A percentile compares a stretch with the other conserved stretches of the same genome.
phyloP scores from a whole-genome alignment of 2,329 filamentous ascomycete genomes.

The Diaporthe citri region DNA sequence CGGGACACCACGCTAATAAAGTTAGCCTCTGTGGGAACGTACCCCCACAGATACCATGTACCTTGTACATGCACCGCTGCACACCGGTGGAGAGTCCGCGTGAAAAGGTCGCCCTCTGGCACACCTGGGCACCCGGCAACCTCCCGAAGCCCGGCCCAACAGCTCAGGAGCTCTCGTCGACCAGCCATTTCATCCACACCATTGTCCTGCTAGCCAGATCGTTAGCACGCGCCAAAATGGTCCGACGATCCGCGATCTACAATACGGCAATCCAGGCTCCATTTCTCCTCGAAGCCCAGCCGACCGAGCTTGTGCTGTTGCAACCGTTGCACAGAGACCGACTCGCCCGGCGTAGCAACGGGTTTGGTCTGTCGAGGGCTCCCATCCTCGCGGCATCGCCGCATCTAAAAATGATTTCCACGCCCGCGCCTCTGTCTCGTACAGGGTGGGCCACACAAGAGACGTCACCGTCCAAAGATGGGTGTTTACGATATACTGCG shows the following conservation, averaged over 20 bases:
- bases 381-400: conserved; percentile 26
- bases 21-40: conserved; percentile 22
- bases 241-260: conserved; percentile 29
- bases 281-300: conserved; percentile 5
- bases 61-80: neutral
- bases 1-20: conserved; percentile 29
- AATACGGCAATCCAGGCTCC: conserved; percentile 7
- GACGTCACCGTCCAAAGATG: conserved; percentile 21
- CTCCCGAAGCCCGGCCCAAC: conserved; percentile 4
- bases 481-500: conserved; percentile 11
- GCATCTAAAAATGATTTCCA: neutral
- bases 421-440: conserved; percentile 20
- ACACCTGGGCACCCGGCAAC: conserved; percentile 9
- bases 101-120: neutral
- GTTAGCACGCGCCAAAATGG: conserved; percentile 20
- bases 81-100: conserved; percentile 24
- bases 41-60: conserved; percentile 6
- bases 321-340: conserved; percentile 20
- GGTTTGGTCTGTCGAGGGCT: neutral
- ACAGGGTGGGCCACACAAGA: neutral
- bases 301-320: conserved; percentile 2
- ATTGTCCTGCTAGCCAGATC: conserved; percentile 11
- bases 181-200: neutral
- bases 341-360: conserved; percentile 17
- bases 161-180: neutral